Evolutionary conservation across 2,329 filamentous ascomycete species (phyloP).

Genomic region (Penicillium sp.): DNA sequence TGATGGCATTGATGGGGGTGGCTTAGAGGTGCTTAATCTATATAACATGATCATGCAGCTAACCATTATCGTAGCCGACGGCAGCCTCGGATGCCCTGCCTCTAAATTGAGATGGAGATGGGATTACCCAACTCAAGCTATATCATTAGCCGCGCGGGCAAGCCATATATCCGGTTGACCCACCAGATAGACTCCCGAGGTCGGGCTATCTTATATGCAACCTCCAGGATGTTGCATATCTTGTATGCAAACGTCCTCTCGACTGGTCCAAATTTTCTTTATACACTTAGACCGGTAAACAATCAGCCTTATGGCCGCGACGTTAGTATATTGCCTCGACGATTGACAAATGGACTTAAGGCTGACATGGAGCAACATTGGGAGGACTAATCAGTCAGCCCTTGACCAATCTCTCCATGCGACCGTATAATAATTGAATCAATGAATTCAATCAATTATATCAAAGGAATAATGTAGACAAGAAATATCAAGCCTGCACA

Average conservation of each 20-base stretch:
- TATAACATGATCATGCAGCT: not conserved
- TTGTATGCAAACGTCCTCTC: too few relatives aligned
- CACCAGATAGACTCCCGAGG: not conserved
- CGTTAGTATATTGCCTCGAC: not conserved
- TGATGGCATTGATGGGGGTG: not conserved
- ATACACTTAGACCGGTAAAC: not conserved
- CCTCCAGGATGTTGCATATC: too few relatives aligned
- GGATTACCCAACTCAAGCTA: not conserved
- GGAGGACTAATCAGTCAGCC: too few relatives aligned
- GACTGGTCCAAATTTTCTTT: too few relatives aligned
- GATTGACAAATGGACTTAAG: not conserved
- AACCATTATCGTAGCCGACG: not conserved
- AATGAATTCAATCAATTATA: not conserved
- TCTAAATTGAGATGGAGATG: not conserved
- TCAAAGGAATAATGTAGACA: not conserved
- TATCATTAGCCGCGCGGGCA: not conserved
- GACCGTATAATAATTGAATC: not conserved
- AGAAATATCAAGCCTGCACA: not conserved
- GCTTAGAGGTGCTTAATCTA: not conserved
- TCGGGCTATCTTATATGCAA: not conserved
- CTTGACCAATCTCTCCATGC: too few relatives aligned
- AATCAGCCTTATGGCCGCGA: not conserved
- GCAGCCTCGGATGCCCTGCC: not conserved
- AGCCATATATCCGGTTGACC: not conserved
- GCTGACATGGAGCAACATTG: not conserved